Evolutionary conservation across 495 filamentous ascomycete species (phyloP).

Genomic region (Tetracladium setigerum): DNA sequence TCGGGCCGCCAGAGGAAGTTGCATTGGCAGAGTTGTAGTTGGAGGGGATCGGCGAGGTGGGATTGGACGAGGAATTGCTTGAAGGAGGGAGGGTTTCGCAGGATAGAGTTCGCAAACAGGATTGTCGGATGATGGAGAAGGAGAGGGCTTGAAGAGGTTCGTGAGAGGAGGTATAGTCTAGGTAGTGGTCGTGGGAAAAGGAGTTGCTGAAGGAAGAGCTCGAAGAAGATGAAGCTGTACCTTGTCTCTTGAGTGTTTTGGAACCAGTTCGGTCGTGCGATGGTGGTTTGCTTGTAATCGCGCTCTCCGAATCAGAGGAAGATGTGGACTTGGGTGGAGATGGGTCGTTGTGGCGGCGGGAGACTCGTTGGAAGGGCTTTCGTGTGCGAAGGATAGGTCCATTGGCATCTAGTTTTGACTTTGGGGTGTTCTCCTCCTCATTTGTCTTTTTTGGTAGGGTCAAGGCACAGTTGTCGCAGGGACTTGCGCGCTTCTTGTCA

Average conservation of each 20-base stretch:
- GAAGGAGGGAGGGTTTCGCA: constrained; percentile 77
- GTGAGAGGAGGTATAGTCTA: constrained; percentile 81
- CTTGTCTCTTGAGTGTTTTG: constrained; percentile 2
- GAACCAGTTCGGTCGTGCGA: constrained; percentile 5
- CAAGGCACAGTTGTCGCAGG: constrained; percentile 55
- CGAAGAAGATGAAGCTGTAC: constrained; percentile 16
- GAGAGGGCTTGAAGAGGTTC: constrained; percentile 66
- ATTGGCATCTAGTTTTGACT: constrained; percentile 8
- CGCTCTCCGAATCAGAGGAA: constrained; percentile 18
- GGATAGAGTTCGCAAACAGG: constrained; percentile 78
- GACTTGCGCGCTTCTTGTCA: constrained; percentile 41
- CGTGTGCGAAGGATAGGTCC: constrained; percentile 22
- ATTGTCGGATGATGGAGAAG: constrained; percentile 79
- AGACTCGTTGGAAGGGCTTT: constrained; percentile 17
- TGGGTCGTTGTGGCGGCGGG: constrained; percentile 3
- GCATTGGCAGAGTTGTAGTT: constrained; percentile 22
- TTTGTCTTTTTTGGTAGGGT: constrained; percentile 47
- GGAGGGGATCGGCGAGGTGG: constrained; percentile 27
- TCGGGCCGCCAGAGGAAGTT: constrained; percentile 52
- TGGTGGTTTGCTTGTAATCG: constrained; percentile 4
- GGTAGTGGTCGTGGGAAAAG: constrained; percentile 62
- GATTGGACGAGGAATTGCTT: constrained; percentile 7
- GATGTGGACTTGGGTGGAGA: constrained; percentile 18
- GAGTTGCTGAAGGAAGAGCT: constrained; percentile 33
- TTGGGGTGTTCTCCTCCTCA: constrained; percentile 19